Base-by-base conservation (phyloP, 371 early-diverging fungal species). In the Synchytrium microbalum region DNA sequence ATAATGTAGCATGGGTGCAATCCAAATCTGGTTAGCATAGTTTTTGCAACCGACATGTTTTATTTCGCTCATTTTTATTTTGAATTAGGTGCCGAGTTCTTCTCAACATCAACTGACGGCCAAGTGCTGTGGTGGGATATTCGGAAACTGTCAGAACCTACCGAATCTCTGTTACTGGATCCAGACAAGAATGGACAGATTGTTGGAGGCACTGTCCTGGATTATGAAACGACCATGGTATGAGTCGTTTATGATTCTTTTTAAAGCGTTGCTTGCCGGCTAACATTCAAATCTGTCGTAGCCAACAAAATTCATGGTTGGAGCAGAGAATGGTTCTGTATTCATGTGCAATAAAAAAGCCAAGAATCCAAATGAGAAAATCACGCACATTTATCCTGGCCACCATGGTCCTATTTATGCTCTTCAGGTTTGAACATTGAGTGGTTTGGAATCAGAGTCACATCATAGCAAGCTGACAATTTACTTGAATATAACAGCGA, bases 271-370 rank as follows among this genome's bases (percentile, higher is more conserved):
- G 14, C 23, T 14, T 51, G 51, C 14, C 23, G 51, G 51, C 23
- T 51, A 14, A 26, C 28, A 5, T 3, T n/a, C 27, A 29, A 29
- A 29, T 52, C 63, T 64, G 33, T 25, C 8, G 25, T 60, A 83
- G 83, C 83, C 83, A 13, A 83, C 83, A n/a, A 83, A 83, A 69
- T 83, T 82, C 69, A 79, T 83, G 83, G 69, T 83, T 62, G 83
- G 83, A 2, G 69, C 78, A 16, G 83, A 83, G 60, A 78, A 76
- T 64, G 83, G 83, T 10, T 67, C 74, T 30, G 67, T 79, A 8
- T 76, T 78, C 64, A 77, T 80, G 75, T 81, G 83, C 68, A 83
- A 83, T 69, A 80, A 78, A 61, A 83, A 83, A 54, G 80, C 79
- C 16, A 83, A 83, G 67, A 79, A 72, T 57, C 76, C 83, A 25